phyloP scores from a whole-genome alignment of 148 eudicot species.

The Vaccinium corymbosum region DNA sequence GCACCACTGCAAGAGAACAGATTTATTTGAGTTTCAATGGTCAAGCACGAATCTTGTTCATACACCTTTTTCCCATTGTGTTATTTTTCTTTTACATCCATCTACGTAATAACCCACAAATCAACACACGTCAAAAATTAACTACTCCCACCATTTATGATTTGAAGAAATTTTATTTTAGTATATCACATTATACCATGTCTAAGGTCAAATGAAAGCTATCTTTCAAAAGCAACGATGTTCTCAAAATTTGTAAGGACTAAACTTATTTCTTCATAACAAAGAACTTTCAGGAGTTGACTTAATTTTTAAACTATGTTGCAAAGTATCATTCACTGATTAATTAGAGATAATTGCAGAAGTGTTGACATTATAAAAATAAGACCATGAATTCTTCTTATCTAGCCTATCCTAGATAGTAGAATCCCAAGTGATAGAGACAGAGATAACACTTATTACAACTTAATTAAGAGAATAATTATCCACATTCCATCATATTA shows the following conservation, averaged over 20 bases:
- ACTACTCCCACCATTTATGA: neutral
- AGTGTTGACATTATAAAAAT: too few species aligned
- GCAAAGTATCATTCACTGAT: neutral
- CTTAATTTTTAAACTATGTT: neutral
- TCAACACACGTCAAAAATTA: neutral
- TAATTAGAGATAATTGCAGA: neutral
- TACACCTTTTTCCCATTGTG: neutral
- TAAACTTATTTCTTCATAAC: neutral
- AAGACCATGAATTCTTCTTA: too few species aligned
- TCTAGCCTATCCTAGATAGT: neutral
- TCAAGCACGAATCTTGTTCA: neutral
- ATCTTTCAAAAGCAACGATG: neutral
- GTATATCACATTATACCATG: neutral
- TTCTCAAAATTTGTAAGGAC: neutral
- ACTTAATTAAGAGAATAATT: too few species aligned
- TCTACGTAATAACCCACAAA: neutral
- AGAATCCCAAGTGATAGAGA: too few species aligned
- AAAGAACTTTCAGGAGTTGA: neutral
- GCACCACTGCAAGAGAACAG: slow-evolving; percentile 16
- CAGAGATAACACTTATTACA: too few species aligned
- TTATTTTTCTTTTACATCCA: neutral
- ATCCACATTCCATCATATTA: neutral
- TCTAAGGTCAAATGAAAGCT: neutral
- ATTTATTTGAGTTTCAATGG: neutral
- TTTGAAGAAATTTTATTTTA: neutral